These are phyloP conservation scores for Schizosaccharomyces lindneri DNA, from an alignment of 805 yeast genomes.

Conservation along the genomic window DNA sequence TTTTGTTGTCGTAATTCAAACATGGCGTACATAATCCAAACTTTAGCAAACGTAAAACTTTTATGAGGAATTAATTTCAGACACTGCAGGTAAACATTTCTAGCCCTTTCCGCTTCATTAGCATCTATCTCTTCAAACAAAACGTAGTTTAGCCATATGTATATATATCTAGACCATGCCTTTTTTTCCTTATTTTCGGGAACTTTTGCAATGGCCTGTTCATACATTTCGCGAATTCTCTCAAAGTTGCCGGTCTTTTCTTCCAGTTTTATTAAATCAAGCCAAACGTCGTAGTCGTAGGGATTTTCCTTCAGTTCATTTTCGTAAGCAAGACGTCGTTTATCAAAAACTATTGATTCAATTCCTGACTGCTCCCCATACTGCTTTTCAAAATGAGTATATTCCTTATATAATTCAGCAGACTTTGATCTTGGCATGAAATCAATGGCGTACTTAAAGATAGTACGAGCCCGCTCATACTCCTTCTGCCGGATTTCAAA, in stretches of 20 bases:
- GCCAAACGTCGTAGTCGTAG: constrained; percentile 56
- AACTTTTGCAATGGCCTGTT: constrained; percentile 18
- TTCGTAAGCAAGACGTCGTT: constrained; percentile 34
- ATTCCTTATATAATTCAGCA: constrained; percentile 19
- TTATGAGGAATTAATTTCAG: constrained; percentile 30
- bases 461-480: constrained; percentile 33
- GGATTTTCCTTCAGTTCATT: constrained; percentile 22
- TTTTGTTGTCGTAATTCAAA: constrained; percentile 43
- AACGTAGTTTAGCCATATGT: constrained; percentile 44
- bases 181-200: constrained; percentile 20
- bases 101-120: constrained; percentile 21
- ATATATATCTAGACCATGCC: constrained; percentile 46
- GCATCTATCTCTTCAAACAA: constrained; percentile 30
- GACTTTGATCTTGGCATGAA: constrained; percentile 19
- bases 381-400: constrained; percentile 38
- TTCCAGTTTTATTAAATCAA: constrained; percentile 34
- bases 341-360: constrained; percentile 26
- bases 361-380: constrained; percentile 31
- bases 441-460: constrained; percentile 28
- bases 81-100: constrained; percentile 27
- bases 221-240: constrained; percentile 17
- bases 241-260: constrained; percentile 14
- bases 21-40: constrained; percentile 49
- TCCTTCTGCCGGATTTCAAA: constrained; percentile 46
- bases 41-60: constrained; percentile 37